Conservation (phyloP, 2,329 filamentous ascomycete genomes). For the Penicillium frequentans region DNA sequence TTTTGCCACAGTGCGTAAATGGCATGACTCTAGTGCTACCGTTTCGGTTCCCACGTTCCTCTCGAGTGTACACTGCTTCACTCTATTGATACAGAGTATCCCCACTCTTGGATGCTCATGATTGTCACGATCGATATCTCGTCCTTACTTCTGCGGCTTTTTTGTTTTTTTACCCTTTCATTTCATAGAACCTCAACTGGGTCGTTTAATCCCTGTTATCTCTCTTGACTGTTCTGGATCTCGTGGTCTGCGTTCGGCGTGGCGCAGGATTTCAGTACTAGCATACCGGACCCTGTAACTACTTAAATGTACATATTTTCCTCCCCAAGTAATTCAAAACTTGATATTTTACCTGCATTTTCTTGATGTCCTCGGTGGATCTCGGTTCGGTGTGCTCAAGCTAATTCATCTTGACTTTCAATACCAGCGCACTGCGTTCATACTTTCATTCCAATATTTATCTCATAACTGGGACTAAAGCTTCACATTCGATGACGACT, state of each 20-base stretch:
- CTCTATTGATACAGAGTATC: neutral
- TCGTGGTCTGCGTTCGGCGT: constrained; percentile 5
- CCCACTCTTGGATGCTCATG: constrained; percentile 5
- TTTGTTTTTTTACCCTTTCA: neutral
- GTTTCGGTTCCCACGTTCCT: neutral
- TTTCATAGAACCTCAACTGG: constrained; percentile 12
- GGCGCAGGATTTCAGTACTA: constrained; percentile 11
- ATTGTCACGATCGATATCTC: constrained; percentile 17
- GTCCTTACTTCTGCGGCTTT: constrained; percentile 3
- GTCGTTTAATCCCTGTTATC: neutral
- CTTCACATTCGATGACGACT: no score
- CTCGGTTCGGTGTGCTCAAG: no score
- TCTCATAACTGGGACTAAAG: no score
- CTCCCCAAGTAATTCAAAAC: neutral
- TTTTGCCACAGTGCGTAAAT: constrained; percentile 21
- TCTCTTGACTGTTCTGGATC: neutral
- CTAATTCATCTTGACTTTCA: no score
- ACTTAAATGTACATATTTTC: constrained; percentile 12
- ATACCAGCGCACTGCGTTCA: no score
- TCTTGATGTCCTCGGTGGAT: no score
- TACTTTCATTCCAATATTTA: no score
- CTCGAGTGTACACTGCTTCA: neutral
- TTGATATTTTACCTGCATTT: neutral
- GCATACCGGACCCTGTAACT: constrained; percentile 7
- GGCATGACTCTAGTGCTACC: neutral